Evolutionary conservation across 148 eudicot genomes (phyloP).

Genomic region (Linanthus parryae): DNA sequence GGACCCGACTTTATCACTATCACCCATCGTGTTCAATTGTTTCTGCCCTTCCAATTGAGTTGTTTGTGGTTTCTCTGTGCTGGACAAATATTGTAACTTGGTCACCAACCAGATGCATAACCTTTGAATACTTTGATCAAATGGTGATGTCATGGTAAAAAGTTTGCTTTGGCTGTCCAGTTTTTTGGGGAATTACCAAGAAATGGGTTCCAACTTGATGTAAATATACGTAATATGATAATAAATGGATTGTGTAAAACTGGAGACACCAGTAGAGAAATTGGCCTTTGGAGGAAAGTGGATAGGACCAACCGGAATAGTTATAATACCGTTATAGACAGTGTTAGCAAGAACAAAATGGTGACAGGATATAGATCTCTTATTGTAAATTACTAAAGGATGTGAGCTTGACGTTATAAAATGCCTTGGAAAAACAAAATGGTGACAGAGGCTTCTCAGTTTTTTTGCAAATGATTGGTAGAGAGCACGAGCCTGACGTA

Average conservation of each 20-base stretch:
- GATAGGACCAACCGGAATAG: neutral
- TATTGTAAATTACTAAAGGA: too few species aligned
- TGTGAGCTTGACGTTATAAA: too few species aligned
- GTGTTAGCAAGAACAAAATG: too few species aligned
- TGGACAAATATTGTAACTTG: conserved; percentile 9
- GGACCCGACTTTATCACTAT: neutral
- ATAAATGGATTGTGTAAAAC: conserved; percentile 1
- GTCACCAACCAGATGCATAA: conserved; percentile 1
- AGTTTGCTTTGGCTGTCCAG: neutral
- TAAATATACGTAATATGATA: neutral
- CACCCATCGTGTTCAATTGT: conserved; percentile 9
- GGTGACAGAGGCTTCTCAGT: too few species aligned
- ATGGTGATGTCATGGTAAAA: neutral
- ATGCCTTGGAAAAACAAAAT: too few species aligned
- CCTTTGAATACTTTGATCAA: conserved; percentile 9
- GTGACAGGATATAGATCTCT: too few species aligned
- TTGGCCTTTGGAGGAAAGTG: neutral
- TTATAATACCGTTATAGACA: neutral
- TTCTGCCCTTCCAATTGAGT: conserved; percentile 3
- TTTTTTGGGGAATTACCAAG: neutral
- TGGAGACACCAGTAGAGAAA: neutral
- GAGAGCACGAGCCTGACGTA: too few species aligned
- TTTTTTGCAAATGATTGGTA: too few species aligned
- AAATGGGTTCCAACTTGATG: neutral
- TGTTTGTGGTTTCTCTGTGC: conserved; percentile 9